These are phyloP conservation scores for Lentinula guzmanii DNA, from an alignment of 768 basidiomycete species.

Conservation along the genomic window DNA sequence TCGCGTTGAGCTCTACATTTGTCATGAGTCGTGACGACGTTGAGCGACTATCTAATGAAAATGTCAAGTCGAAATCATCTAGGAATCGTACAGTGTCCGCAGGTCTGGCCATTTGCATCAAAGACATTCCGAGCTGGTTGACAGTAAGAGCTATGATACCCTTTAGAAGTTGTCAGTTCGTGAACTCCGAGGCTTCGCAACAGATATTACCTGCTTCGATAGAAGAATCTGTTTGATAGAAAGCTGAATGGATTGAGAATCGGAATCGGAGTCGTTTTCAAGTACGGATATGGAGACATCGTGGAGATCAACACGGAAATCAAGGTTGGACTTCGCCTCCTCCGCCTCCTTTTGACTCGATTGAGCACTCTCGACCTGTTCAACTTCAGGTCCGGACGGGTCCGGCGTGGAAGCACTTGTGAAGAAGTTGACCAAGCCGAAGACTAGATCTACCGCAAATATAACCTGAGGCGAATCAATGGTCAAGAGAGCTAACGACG, in stretches of 20 bases:
- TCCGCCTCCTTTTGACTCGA: slow-evolving; percentile 11
- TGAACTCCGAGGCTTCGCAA: neutral
- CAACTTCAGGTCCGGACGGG: slow-evolving; percentile 2
- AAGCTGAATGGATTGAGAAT: slow-evolving; percentile 83
- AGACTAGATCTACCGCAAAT: slow-evolving; percentile 87
- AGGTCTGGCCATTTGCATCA: slow-evolving; percentile 79
- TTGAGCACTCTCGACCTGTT: slow-evolving; percentile 5
- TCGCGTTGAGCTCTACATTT: slow-evolving; percentile 74
- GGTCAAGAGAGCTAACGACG: slow-evolving; percentile 75
- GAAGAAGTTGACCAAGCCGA: slow-evolving; percentile 85
- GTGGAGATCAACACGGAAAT: slow-evolving; percentile 84
- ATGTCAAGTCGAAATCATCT: slow-evolving; percentile 85
- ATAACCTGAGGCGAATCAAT: slow-evolving; percentile 92
- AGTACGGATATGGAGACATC: slow-evolving; percentile 85
- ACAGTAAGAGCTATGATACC: slow-evolving; percentile 77
- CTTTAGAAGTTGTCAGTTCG: slow-evolving; percentile 28
- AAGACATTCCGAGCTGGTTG: slow-evolving; percentile 85
- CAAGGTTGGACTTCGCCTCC: slow-evolving; percentile 22
- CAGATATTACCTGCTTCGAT: slow-evolving; percentile 71
- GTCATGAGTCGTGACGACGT: slow-evolving; percentile 65
- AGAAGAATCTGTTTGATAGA: slow-evolving; percentile 80
- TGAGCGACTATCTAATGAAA: slow-evolving; percentile 83
- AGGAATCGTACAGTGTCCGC: slow-evolving; percentile 86
- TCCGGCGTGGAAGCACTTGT: slow-evolving; percentile 40
- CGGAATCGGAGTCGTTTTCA: slow-evolving; percentile 72